Percentiles rank a stretch among this genome's conserved stretches.
phyloP scores from a whole-genome alignment of 1,284 basidiomycete species.

The Malassezia sympodialis region DNA sequence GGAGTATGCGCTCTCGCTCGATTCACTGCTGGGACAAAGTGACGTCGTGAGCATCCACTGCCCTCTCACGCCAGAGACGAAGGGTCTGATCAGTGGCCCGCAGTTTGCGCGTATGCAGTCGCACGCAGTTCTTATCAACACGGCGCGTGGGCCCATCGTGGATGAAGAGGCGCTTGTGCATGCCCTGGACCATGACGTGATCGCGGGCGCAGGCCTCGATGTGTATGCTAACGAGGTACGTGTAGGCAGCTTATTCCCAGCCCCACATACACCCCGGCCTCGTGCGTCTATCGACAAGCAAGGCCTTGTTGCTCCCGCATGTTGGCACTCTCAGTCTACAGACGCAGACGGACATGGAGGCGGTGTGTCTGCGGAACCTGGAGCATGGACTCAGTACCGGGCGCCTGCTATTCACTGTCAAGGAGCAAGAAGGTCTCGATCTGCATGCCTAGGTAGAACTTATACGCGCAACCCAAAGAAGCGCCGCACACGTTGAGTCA shows the following conservation, averaged over 20 bases:
- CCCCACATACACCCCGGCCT: slow-evolving; percentile 26
- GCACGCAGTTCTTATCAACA: slow-evolving; percentile 51
- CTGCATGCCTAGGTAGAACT: slow-evolving; percentile 1
- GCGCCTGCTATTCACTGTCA: slow-evolving; percentile 36
- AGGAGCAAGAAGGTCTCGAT: slow-evolving; percentile 33
- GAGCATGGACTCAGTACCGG: slow-evolving; percentile 38
- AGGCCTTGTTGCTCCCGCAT: slow-evolving; percentile 33
- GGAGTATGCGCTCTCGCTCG: slow-evolving; percentile 38
- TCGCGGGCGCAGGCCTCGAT: slow-evolving; percentile 66
- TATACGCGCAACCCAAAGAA: slow-evolving; percentile 25
- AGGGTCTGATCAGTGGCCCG: slow-evolving; percentile 46
- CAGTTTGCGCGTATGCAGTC: slow-evolving; percentile 50
- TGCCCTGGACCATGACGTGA: slow-evolving; percentile 27
- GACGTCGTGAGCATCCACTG: slow-evolving; percentile 53
- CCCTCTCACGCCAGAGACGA: slow-evolving; percentile 50
- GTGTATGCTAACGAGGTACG: slow-evolving; percentile 76
- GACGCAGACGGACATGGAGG: slow-evolving; percentile 48
- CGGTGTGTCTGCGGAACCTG: slow-evolving; percentile 43
- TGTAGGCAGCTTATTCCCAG: slow-evolving; percentile 5
- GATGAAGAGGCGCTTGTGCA: slow-evolving; percentile 46
- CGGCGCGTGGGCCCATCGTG: slow-evolving; percentile 51
- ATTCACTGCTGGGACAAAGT: slow-evolving; percentile 47
- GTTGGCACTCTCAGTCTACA: slow-evolving; percentile 44
- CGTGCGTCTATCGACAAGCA: slow-evolving; percentile 21
- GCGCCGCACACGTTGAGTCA: slow-evolving; percentile 22